phyloP scores from a whole-genome alignment of 495 filamentous ascomycete species.

The Podospora comata region DNA sequence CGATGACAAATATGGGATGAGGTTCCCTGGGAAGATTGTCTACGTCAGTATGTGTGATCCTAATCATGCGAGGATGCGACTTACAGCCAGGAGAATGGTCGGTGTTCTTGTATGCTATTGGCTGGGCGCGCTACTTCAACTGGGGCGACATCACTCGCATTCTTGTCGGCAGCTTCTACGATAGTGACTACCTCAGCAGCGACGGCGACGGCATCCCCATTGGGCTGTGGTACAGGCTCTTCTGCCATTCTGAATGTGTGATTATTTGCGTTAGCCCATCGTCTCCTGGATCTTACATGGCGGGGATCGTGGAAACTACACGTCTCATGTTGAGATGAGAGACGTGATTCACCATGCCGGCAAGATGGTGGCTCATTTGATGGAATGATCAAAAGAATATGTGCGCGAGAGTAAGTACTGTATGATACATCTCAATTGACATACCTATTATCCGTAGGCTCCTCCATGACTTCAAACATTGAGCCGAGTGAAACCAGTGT shows the following conservation, averaged over 20 bases:
- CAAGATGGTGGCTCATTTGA: background rate
- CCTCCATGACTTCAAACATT: background rate
- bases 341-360: background rate
- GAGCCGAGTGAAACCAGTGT: background rate
- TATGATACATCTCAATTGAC: background rate
- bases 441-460: background rate
- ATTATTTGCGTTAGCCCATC: background rate
- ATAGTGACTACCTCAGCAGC: background rate
- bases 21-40: constrained; percentile 37
- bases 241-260: background rate
- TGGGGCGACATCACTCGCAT: background rate
- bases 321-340: background rate
- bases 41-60: background rate
- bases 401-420: background rate
- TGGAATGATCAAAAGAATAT: background rate
- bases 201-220: background rate
- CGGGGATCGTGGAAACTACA: background rate
- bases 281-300: background rate
- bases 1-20: constrained; percentile 52
- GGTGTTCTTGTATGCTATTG: background rate
- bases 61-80: constrained; percentile 7
- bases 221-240: background rate
- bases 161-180: background rate
- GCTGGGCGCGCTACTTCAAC: background rate
- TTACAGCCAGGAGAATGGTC: constrained; percentile 38